Evolutionary conservation across 495 filamentous ascomycete genomes (phyloP), one percentile per base, ranked within the genome.

Genomic region (Chaetomium tenue): DNA sequence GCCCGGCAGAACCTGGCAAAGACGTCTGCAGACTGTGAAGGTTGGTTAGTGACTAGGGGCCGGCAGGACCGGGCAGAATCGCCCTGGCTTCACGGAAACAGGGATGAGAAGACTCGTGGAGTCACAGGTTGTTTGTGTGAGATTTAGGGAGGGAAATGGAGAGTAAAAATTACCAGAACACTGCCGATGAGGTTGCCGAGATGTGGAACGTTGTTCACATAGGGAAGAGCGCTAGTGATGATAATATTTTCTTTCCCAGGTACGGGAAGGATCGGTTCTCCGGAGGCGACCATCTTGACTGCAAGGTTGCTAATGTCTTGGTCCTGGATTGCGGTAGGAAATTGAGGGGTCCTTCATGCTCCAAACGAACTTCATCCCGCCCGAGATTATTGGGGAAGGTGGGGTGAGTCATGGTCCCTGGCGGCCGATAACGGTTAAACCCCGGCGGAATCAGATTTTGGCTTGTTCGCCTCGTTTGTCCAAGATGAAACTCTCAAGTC

Each of bases 141-240:
- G 50, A 47, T n/a, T 5, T 8, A 26, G 8, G 48, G 13, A 52
- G 11, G 15, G 48, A 28, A 52, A 37, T 37, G 30, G n/a, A 57
- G 22, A 58, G 54, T 56, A 5, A 37, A 15, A 53, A 37, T 60
- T 68, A 72, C 70, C 70, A 98, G 84, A 44, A 96, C 92, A 67
- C 88, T 91, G 61, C 94, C 94, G 60, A 97, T 84, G 61, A 97
- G 88, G 76, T 98, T 98, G 60, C 94, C 93, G 70, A 97, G 82
- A 77, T 97, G 93, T 58, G 93, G 94, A 12, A 95, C 91, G 77
- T 97, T 97, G 79, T 98, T 98, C 58, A 96, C 92, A 73, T 97
- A 98, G 48, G 91, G 90, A 40, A 92, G 71, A 48, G 89, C 88
- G 61, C 84, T 87, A 12, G 83, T 89, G 44, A 89, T 81, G 28